A percentile compares a stretch with the other conserved stretches of the same genome.
Conservation (phyloP, 352 stramenopile genomes). For the Phytophthora uliginosa region DNA sequence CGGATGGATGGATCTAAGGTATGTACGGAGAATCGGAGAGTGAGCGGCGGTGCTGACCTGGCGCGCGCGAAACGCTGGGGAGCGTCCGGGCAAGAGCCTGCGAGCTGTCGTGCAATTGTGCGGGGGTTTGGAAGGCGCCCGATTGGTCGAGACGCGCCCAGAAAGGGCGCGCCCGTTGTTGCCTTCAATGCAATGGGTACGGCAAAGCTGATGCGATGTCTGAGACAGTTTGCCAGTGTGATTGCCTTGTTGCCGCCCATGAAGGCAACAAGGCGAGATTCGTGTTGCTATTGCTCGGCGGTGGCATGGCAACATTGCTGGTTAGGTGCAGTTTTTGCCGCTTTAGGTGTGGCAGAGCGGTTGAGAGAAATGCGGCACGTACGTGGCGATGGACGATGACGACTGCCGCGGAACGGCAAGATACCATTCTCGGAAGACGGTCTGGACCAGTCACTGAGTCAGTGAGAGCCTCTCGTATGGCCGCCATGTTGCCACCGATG, state of each 20-base stretch:
- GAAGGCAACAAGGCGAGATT: neutral
- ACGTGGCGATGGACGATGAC: constrained; percentile 29
- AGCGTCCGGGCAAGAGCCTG: constrained; percentile 29
- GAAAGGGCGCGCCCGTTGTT: constrained; percentile 18
- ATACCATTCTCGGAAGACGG: constrained; percentile 10
- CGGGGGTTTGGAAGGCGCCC: constrained; percentile 13
- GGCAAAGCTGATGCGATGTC: constrained; percentile 21
- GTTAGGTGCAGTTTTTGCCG: neutral
- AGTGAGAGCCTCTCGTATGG: neutral
- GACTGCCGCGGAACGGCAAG: constrained; percentile 26
- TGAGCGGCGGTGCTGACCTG: constrained; percentile 16
- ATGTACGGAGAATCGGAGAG: constrained; percentile 33
- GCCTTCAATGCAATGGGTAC: constrained; percentile 3
- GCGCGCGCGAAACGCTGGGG: constrained; percentile 22
- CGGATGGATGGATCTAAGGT: neutral
- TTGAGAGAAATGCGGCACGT: constrained; percentile 20
- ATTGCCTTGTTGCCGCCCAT: constrained; percentile 8
- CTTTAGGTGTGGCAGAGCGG: constrained; percentile 10
- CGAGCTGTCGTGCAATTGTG: constrained; percentile 37
- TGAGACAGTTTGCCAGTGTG: constrained; percentile 25
- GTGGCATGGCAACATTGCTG: neutral
- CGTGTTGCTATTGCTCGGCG: neutral
- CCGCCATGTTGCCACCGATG: neutral
- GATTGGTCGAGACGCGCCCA: constrained; percentile 35
- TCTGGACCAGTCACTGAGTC: neutral